Percentiles rank a stretch among this genome's conserved stretches.
Evolutionary conservation across 1,284 basidiomycete genomes (phyloP).

Genomic region (Acaromyces ingoldii): DNA sequence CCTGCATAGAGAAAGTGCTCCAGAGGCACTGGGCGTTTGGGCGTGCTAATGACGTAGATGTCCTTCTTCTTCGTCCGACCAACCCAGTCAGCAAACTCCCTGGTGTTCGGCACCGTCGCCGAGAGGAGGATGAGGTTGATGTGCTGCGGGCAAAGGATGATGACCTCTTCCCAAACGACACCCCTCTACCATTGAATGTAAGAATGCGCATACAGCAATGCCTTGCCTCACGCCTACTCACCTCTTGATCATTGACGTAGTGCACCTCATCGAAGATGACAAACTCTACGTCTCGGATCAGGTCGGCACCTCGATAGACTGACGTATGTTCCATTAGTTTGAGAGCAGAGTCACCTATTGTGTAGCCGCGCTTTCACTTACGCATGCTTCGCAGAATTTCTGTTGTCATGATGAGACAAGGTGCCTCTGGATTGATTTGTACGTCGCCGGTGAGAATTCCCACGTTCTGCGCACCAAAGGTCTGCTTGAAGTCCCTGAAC

Average conservation of each 20-base stretch:
- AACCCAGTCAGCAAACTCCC: conserved; percentile 99
- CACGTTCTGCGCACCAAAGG: conserved; percentile 83
- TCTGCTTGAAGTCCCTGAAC: conserved; percentile 96
- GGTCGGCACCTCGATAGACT: conserved; percentile 69
- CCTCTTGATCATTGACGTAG: conserved; percentile 99
- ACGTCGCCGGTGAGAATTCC: conserved; percentile 98
- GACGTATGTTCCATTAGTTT: too few species aligned
- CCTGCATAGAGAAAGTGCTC: conserved; percentile 96
- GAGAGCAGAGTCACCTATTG: too few species aligned
- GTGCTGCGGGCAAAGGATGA: conserved; percentile 60
- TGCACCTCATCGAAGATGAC: conserved; percentile 99
- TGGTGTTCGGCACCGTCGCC: conserved; percentile 96
- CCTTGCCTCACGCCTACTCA: too few species aligned
- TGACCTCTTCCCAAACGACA: conserved; percentile 99
- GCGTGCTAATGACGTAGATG: conserved; percentile 96
- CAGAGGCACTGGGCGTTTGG: conserved; percentile 90
- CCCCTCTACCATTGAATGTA: conserved; percentile 67
- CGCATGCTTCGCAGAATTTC: conserved; percentile 95
- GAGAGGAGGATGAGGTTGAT: conserved; percentile 68
- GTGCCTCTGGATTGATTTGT: conserved; percentile 97
- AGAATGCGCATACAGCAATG: too few species aligned
- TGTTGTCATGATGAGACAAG: conserved; percentile 83
- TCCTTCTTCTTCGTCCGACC: conserved; percentile 99
- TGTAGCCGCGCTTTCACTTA: conserved; percentile 3
- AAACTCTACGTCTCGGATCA: conserved; percentile 98